A percentile compares a stretch with the other conserved stretches of the same genome.
These are phyloP conservation scores for Alternaria atra DNA, from an alignment of 2,329 filamentous ascomycete species.

Conservation along the genomic window DNA sequence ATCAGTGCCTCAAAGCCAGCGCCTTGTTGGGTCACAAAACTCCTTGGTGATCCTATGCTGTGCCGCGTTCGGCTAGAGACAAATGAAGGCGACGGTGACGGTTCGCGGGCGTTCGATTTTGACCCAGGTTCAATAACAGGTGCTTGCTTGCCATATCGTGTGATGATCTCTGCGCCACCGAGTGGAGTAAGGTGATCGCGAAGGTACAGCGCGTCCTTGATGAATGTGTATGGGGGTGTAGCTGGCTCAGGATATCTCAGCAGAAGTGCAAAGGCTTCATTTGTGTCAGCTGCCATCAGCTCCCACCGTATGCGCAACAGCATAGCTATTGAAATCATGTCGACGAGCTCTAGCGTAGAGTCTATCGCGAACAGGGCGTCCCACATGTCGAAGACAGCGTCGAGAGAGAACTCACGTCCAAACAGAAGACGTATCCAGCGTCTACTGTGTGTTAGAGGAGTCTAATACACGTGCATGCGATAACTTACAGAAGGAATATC, in stretches of 20 bases:
- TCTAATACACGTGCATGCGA: neutral
- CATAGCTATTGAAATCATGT: slow-evolving; percentile 94
- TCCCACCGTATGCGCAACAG: slow-evolving; percentile 90
- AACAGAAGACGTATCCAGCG: slow-evolving; percentile 95
- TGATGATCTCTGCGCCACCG: slow-evolving; percentile 72
- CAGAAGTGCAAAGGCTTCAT: slow-evolving; percentile 80
- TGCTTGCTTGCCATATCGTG: slow-evolving; percentile 70
- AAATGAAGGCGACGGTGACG: slow-evolving; percentile 39
- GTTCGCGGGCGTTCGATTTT: slow-evolving; percentile 38
- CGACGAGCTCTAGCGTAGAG: slow-evolving; percentile 78
- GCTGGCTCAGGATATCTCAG: slow-evolving; percentile 79
- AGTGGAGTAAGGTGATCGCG: slow-evolving; percentile 68
- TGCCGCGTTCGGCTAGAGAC: slow-evolving; percentile 37
- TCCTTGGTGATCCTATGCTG: slow-evolving; percentile 39
- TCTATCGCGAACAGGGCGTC: slow-evolving; percentile 91
- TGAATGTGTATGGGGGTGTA: slow-evolving; percentile 77
- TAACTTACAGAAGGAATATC: slow-evolving; percentile 85
- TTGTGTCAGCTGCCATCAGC: slow-evolving; percentile 86
- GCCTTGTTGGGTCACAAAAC: slow-evolving; percentile 41
- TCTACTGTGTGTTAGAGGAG: slow-evolving; percentile 55
- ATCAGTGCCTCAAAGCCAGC: slow-evolving; percentile 72
- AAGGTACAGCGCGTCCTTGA: slow-evolving; percentile 84
- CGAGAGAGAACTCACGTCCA: slow-evolving; percentile 90
- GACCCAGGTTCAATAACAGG: slow-evolving; percentile 39
- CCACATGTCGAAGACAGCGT: slow-evolving; percentile 85